These are phyloP conservation scores for Volvox reticuliferus DNA, from an alignment of 139 green algal genomes.

Conservation along the genomic window DNA sequence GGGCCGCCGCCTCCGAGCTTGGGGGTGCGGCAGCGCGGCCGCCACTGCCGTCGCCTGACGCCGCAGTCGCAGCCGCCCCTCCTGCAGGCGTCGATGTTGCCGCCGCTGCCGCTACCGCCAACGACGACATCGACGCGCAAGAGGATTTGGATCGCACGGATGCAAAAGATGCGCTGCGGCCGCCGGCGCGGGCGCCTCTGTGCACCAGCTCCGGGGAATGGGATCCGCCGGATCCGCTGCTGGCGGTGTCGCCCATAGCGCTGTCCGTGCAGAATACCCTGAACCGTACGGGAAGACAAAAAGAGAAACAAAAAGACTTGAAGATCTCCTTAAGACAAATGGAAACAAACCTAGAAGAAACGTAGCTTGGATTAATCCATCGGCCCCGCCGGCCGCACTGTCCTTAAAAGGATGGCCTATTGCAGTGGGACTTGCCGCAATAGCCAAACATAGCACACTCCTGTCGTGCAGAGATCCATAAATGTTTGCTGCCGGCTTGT, in stretches of 20 bases:
- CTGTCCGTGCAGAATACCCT: slow-evolving; percentile 26
- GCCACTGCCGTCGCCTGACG: not conserved
- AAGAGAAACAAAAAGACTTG: too few species aligned
- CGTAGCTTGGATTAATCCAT: too few species aligned
- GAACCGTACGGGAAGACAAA: not conserved
- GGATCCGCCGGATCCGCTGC: not conserved
- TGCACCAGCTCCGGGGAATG: not conserved
- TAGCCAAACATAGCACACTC: too few species aligned
- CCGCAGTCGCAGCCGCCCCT: not conserved
- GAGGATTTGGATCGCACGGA: not conserved
- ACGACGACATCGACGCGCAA: not conserved
- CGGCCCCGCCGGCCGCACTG: too few species aligned
- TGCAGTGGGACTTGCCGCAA: too few species aligned
- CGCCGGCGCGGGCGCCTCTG: not conserved
- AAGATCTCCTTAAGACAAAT: too few species aligned
- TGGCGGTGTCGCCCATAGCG: slow-evolving; percentile 16
- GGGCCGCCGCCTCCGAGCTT: slow-evolving; percentile 22
- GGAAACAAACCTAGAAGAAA: too few species aligned
- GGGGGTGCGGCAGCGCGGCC: not conserved
- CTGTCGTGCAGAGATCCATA: too few species aligned
- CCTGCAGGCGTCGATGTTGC: not conserved
- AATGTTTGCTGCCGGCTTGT: too few species aligned
- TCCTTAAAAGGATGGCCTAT: too few species aligned
- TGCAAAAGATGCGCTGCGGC: not conserved
- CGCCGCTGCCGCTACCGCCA: not conserved